Conservation (phyloP, 345 rosid species). For the Pseudoturritis turrita region DNA sequence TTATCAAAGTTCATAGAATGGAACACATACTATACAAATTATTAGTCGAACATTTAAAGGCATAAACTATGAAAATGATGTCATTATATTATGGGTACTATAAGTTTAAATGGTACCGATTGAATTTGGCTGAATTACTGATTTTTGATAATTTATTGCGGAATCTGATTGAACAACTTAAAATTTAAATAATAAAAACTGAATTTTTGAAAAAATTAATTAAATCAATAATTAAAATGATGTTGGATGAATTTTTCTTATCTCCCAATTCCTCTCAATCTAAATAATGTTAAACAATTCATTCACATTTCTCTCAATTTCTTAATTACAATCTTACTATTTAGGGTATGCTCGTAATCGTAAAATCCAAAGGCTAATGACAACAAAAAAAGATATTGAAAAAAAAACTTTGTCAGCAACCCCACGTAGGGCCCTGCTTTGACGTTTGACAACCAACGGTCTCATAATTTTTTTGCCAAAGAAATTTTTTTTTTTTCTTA, state of each 20-base stretch:
- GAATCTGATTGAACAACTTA: no score
- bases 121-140: no score
- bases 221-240: no score
- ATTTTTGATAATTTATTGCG: no score
- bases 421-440: background rate
- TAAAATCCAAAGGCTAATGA: background rate
- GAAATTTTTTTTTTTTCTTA: background rate
- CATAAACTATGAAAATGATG: background rate
- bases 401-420: background rate
- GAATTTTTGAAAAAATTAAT: no score
- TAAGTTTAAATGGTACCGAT: no score
- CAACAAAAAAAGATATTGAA: background rate
- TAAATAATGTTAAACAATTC: no score
- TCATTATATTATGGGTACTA: background rate
- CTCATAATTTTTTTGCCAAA: background rate
- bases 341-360: background rate
- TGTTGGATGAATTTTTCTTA: no score
- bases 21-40: background rate
- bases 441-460: slow-evolving; percentile 19
- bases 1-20: background rate
- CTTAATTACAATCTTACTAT: no score
- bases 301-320: no score
- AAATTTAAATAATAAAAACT: no score
- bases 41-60: background rate
- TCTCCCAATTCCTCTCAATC: no score